Conservation (phyloP, 345 rosid genomes). For the Fremontodendron californicum region DNA sequence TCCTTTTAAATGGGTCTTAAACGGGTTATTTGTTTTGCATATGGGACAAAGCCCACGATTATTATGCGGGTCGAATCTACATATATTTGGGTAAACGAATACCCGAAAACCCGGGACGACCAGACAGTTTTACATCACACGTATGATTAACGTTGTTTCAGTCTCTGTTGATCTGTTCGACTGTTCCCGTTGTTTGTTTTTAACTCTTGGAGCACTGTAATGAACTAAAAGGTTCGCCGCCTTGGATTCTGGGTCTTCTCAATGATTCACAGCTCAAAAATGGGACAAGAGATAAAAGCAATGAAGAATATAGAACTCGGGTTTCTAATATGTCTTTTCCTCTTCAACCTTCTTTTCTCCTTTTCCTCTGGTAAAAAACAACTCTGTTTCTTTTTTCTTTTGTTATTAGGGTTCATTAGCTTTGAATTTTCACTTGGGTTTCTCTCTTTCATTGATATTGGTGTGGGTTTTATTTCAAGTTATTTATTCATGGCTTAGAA, state of each 20-base stretch:
- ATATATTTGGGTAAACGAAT: not conserved
- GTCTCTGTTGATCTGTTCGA: not conserved
- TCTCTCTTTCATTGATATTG: not conserved
- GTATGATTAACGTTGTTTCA: not conserved
- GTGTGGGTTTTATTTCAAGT: not conserved
- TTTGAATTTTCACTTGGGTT: not conserved
- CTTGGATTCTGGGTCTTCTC: not conserved
- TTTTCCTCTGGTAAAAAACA: constrained; percentile 33
- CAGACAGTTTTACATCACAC: not conserved
- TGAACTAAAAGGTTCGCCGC: not conserved
- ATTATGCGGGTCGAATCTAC: not conserved
- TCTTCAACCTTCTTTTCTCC: constrained; percentile 20
- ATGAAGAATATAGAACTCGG: not conserved
- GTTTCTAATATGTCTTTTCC: constrained; percentile 13
- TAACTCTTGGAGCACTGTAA: not conserved
- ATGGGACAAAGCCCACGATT: not conserved
- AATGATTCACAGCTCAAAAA: not conserved
- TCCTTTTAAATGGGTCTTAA: not conserved
- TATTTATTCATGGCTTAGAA: not conserved
- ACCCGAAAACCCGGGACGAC: not conserved
- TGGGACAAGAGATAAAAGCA: not conserved
- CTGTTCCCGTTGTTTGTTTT: not conserved
- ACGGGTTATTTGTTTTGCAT: not conserved
- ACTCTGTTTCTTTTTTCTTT: not conserved
- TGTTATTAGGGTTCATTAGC: not conserved